phyloP scores from a whole-genome alignment of 176 grass and related monocot genomes.

The Triticum aestivum region IWGSC_CS_RefSeq_v2.1 NC_057812.1:72160278-72160777 shows the following conservation, averaged over 20 bases:
- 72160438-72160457: constrained; percentile 13
- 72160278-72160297: not conserved
- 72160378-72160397: not conserved
- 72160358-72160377: not conserved
- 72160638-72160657: not conserved
- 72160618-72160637: not conserved
- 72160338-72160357: not conserved
- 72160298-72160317: not conserved
- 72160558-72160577: constrained; percentile 1
- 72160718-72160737: not conserved
- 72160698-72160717: not conserved
- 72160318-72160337: not conserved
- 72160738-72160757: not conserved
- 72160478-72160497: constrained; percentile 1
- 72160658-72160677: not conserved
- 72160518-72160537: not conserved
- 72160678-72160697: not conserved
- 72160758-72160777: not conserved
- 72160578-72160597: not conserved
- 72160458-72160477: constrained; percentile 8
- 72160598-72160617: not conserved
- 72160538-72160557: not conserved
- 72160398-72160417: not conserved
- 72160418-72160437: not conserved
- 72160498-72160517: not conserved